Evolutionary conservation across 2,329 filamentous ascomycete species (phyloP).

Genomic region (Hypoxylon sp.): DNA sequence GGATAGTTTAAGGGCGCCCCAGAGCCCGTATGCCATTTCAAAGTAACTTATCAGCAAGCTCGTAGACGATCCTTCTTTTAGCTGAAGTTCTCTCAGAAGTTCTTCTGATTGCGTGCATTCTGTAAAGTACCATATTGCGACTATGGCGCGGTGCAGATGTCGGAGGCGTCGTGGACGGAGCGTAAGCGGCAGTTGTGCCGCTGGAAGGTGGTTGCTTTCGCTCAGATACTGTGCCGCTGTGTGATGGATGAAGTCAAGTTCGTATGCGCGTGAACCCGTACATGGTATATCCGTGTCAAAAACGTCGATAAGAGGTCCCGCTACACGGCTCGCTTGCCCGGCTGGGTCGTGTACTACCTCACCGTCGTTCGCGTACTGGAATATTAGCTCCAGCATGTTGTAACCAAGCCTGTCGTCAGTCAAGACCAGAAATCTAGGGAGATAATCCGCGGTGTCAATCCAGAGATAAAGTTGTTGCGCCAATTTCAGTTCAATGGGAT

Average conservation of each 20-base stretch:
- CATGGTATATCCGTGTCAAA: not conserved
- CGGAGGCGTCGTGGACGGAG: conserved; percentile 34
- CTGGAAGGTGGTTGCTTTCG: conserved; percentile 23
- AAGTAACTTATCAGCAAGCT: conserved; percentile 29
- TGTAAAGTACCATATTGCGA: conserved; percentile 39
- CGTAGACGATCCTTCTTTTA: conserved; percentile 10
- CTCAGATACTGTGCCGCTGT: conserved; percentile 37
- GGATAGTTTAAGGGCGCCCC: conserved; percentile 26
- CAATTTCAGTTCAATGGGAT: conserved; percentile 35
- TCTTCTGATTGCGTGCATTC: conserved; percentile 27
- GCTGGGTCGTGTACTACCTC: conserved; percentile 32
- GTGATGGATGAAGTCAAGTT: conserved; percentile 39
- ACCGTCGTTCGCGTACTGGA: conserved; percentile 39
- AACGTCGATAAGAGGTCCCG: conserved; percentile 30
- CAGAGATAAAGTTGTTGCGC: conserved; percentile 41
- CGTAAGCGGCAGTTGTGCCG: conserved; percentile 24
- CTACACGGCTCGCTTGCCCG: conserved; percentile 24
- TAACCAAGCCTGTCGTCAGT: conserved; percentile 22
- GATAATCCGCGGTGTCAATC: conserved; percentile 37
- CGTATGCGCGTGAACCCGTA: conserved; percentile 21
- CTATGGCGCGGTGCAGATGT: conserved; percentile 33
- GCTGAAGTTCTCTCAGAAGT: conserved; percentile 22
- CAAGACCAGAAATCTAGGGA: conserved; percentile 23
- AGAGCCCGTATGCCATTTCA: conserved; percentile 40
- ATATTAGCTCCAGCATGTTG: conserved; percentile 34